Base-by-base conservation (phyloP, 2,329 filamentous ascomycete species). In the Cladobotryum protrusum region DNA sequence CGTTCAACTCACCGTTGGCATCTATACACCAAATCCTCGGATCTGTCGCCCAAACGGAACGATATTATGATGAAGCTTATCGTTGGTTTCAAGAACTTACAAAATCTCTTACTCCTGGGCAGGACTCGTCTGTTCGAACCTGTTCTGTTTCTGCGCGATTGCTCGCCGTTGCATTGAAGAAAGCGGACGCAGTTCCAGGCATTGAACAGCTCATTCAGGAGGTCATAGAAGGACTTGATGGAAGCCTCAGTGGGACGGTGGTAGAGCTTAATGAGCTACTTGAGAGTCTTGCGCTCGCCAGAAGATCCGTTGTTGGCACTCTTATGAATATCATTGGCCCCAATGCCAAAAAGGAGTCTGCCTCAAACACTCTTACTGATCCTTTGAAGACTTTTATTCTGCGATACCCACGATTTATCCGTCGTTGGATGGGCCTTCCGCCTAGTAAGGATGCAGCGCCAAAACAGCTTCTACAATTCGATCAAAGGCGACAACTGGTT, bases 191-290 rank as follows among this genome's bases (percentile, higher is more conserved):
- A 6, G 64, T 68, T 36, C 58, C 64, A 1, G 54, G 67, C 2
- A 67, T 75, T 8, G 70, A 75, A 43, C 56, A 61, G 12, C 63
- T 79, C 1, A 59, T 82, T 4, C 55, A 64, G 4, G 69, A 75
- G 42, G 74, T 85, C 0, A 61, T 79, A 3, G 74, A 78, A 1
- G 71, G 73, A 1, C 66, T 85, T n/a, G 77, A 81, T 50, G 78
- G 78, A 0, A 72, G 77, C 12, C 68, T 86, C 32, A 79, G 79
- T 54, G 82, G 82, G 3, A 81, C 80, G 24, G 68, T 72, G 7
- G 63, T 68, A 1, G 82, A 85, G 52, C 71, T 86, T 29, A 81
- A 85, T 41, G 80, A 84, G 47, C 70, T 86, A 1, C 66, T 86
- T 19, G 69, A 71, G 7, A 79, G 78, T 52, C 67, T 85, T 5